Percentiles rank a stretch among this genome's conserved stretches.
These are phyloP conservation scores for Hericium erinaceus DNA, from an alignment of 768 basidiomycete genomes.

Conservation along the genomic window DNA sequence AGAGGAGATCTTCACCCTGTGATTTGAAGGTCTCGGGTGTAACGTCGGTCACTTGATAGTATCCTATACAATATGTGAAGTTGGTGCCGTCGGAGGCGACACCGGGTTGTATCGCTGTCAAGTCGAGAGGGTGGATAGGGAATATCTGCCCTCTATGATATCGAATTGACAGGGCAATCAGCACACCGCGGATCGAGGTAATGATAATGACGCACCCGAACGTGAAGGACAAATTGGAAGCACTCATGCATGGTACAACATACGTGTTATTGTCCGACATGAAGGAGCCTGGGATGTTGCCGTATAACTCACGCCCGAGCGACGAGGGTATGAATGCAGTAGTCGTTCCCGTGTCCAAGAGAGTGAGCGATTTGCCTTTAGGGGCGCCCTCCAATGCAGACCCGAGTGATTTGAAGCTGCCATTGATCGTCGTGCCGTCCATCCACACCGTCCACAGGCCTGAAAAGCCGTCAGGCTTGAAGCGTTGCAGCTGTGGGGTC, in stretches of 20 bases:
- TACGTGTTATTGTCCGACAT: background rate
- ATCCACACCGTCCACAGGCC: background rate
- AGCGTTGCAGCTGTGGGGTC: constrained; percentile 17
- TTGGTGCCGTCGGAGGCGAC: background rate
- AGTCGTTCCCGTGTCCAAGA: background rate
- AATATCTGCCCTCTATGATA: background rate
- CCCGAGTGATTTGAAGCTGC: background rate
- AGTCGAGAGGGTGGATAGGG: background rate
- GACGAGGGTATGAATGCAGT: background rate
- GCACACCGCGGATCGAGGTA: background rate
- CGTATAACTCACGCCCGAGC: background rate
- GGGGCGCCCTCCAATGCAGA: background rate
- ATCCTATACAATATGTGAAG: background rate
- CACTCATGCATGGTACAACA: background rate
- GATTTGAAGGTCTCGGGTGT: background rate
- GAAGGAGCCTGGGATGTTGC: background rate
- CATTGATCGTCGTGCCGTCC: background rate
- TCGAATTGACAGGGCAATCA: background rate
- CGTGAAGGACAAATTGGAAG: background rate
- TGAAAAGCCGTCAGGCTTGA: background rate
- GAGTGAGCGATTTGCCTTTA: background rate
- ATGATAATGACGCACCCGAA: background rate
- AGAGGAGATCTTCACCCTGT: background rate
- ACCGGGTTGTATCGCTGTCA: background rate
- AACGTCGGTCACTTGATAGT: background rate